These are phyloP conservation scores for Arctium minus DNA, from an alignment of 129 eudicot species.

Conservation along the genomic window DNA sequence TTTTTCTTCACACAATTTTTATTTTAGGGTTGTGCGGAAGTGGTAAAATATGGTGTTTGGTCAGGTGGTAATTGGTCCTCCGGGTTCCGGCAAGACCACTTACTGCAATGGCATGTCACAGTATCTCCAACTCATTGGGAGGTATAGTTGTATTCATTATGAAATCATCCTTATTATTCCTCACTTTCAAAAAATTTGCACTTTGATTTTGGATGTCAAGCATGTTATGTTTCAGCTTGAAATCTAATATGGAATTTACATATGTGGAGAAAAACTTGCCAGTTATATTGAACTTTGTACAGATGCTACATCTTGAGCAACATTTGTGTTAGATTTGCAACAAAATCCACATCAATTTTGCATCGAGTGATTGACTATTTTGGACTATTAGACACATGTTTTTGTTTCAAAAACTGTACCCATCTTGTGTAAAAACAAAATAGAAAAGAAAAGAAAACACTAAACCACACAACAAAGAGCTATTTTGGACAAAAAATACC, in stretches of 20 bases:
- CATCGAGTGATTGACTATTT: neutral
- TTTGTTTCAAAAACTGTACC: neutral
- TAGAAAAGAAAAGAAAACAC: neutral
- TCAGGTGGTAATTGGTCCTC: conserved; percentile 95
- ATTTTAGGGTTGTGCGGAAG: conserved; percentile 5
- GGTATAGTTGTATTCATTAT: conserved; percentile 31
- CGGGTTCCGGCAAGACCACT: conserved; percentile 95
- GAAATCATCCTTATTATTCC: neutral
- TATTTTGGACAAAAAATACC: neutral
- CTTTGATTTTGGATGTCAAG: neutral
- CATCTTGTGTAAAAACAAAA: neutral
- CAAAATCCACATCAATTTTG: neutral
- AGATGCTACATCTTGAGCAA: neutral
- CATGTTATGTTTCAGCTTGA: neutral
- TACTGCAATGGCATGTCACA: conserved; percentile 98
- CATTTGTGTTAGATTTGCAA: neutral
- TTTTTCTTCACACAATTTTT: neutral
- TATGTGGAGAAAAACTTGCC: neutral
- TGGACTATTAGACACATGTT: neutral
- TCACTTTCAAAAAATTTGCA: neutral
- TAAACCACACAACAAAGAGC: neutral
- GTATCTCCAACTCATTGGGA: conserved; percentile 70
- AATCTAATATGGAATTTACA: neutral
- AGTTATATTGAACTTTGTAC: neutral
- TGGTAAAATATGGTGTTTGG: conserved; percentile 65